Base-by-base conservation (phyloP, 176 grass and related monocot genomes). In the Carex kokanica region DNA sequence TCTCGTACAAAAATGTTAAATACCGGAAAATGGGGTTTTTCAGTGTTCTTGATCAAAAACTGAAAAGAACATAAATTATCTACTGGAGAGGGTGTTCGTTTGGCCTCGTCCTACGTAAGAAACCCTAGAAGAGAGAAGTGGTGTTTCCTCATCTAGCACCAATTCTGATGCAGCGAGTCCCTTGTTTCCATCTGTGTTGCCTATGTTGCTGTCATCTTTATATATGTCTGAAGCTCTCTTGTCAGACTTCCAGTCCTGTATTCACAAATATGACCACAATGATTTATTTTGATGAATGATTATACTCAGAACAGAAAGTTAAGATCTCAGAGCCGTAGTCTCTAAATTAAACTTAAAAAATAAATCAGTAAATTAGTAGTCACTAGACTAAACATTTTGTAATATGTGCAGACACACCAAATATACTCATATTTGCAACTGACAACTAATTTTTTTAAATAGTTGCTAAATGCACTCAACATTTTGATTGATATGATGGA, bases 91-190 rank as follows among this genome's bases (percentile, higher is more conserved):
- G 57, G 40, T 81, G 60, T 86, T 88, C 58, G 81, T 91, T 89
- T 94, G 92, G 81, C 85, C 91, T 56, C 92, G 79, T n/a, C 85
- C 91, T 87, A 94, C 86, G 83, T 94, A 91, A 41, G 94, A 88
- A 78, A 92, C 62, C 27, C 90, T 82, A 7, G 92, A 90, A 82
- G 88, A 90, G 64, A 97, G 78, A 81, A 97, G 88, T 68, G 87
- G 90, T 58, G 92, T 81, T 87, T 94, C 94, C 88, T 97, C 92
- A 78, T 97, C 94, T 59, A 70, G 65, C 54, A 85, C 65, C 16
- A 70, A 70, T 87, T 93, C 94, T 64, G 87, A 93, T 73, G 81
- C 59, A 84, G 58, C 17, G 65, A 55, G 53, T 55, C 88, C 92
- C 36, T 83, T 27, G 18, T 83, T 91, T 49, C 80, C 88, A 29